phyloP scores from a whole-genome alignment of 495 filamentous ascomycete genomes.

The Penicillium psychrofluorescens region DNA sequence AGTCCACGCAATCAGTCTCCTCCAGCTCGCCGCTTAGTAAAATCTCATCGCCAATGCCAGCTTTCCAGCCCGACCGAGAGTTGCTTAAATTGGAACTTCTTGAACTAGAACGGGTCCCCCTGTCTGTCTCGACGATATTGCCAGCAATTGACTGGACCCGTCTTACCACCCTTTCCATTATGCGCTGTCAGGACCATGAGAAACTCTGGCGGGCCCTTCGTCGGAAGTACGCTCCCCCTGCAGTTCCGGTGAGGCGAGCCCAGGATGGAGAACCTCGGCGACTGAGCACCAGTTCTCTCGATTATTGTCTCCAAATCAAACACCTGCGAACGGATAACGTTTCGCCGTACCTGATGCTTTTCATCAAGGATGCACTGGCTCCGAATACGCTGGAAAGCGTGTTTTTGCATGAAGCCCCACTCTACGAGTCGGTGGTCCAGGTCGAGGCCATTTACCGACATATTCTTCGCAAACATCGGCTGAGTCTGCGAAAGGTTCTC shows the following conservation, averaged over 20 bases:
- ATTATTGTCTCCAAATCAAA: constrained; percentile 70
- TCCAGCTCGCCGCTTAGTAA: background rate
- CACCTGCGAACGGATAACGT: constrained; percentile 77
- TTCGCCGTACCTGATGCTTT: constrained; percentile 68
- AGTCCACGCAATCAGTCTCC: background rate
- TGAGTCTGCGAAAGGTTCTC: constrained; percentile 69
- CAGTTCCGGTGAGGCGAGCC: constrained; percentile 12
- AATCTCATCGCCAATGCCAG: background rate
- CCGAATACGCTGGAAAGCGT: constrained; percentile 81
- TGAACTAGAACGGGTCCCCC: constrained; percentile 74
- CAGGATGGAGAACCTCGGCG: constrained; percentile 10
- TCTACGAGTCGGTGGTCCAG: constrained; percentile 50
- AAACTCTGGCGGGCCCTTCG: constrained; percentile 75
- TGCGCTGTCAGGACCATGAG: constrained; percentile 72
- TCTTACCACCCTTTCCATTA: constrained; percentile 71
- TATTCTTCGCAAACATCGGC: constrained; percentile 62
- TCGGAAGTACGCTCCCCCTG: constrained; percentile 57
- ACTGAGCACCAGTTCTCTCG: constrained; percentile 14
- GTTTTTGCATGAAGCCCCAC: constrained; percentile 69
- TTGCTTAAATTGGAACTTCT: constrained; percentile 62
- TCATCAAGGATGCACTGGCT: constrained; percentile 77
- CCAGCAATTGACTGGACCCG: constrained; percentile 74
- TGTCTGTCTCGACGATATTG: constrained; percentile 62
- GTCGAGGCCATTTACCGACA: constrained; percentile 71
- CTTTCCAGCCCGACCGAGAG: constrained; percentile 5